A percentile compares a stretch with the other conserved stretches of the same genome.
Evolutionary conservation across 2,329 filamentous ascomycete species (phyloP).

Genomic region (Penicillium paneum): DNA sequence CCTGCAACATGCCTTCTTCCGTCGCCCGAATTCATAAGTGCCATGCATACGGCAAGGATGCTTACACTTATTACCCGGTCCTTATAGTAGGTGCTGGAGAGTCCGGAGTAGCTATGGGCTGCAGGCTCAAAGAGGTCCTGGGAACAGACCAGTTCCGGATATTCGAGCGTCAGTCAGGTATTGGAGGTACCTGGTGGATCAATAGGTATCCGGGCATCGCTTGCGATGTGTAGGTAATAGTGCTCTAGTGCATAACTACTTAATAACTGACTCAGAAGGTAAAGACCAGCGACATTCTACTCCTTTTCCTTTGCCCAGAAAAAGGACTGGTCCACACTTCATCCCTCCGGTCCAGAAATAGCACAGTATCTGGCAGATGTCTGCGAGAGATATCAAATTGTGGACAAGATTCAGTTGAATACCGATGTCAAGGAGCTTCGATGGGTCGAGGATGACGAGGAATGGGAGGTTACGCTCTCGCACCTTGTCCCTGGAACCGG

Average conservation of each 20-base stretch:
- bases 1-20: conserved; percentile 25
- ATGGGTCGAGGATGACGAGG: conserved; percentile 53
- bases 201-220: conserved; percentile 61
- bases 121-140: conserved; percentile 56
- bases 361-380: conserved; percentile 53
- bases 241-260: background rate
- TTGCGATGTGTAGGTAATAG: conserved; percentile 51
- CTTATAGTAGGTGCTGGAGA: conserved; percentile 61
- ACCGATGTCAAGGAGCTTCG: conserved; percentile 53
- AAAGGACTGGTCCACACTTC: conserved; percentile 49
- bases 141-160: conserved; percentile 58
- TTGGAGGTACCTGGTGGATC: conserved; percentile 64
- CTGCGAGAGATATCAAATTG: conserved; percentile 51
- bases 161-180: conserved; percentile 56
- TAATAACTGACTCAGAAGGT: background rate
- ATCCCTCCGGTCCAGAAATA: conserved; percentile 51
- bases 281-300: conserved; percentile 55
- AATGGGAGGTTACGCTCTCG: conserved; percentile 55
- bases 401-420: conserved; percentile 58
- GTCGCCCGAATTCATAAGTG: conserved; percentile 40
- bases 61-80: conserved; percentile 49
- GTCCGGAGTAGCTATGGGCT: conserved; percentile 61
- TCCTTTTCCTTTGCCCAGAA: conserved; percentile 57
- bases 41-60: conserved; percentile 37
- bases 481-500: conserved; percentile 53